A percentile compares a stretch with the other conserved stretches of the same genome.
Evolutionary conservation across 176 grass and related monocot genomes (phyloP).

Genomic region (Oryza longistaminata): DNA sequence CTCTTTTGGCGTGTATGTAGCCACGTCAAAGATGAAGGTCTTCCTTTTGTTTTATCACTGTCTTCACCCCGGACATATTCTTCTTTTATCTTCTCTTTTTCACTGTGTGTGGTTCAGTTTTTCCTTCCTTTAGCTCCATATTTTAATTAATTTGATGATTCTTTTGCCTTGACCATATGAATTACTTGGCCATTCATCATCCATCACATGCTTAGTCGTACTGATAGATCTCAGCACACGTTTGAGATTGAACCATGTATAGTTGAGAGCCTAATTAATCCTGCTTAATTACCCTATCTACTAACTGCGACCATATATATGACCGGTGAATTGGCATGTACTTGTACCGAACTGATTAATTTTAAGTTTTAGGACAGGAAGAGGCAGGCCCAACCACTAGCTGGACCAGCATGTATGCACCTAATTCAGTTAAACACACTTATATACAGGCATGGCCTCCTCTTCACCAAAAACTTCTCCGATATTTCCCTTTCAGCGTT

Average conservation of each 20-base stretch:
- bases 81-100: not conserved
- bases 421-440: slow-evolving; percentile 3
- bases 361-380: not conserved
- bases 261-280: not conserved
- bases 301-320: not conserved
- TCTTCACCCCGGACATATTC: slow-evolving; percentile 18
- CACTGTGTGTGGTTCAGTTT: not conserved
- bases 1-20: not conserved
- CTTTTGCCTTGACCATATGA: not conserved
- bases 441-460: not conserved
- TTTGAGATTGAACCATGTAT: not conserved
- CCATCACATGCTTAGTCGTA: not conserved
- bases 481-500: not conserved
- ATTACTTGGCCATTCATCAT: not conserved
- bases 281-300: not conserved
- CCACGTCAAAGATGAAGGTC: slow-evolving; percentile 1
- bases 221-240: not conserved
- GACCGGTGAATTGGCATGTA: not conserved
- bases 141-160: not conserved
- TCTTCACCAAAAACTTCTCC: not conserved
- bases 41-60: not conserved
- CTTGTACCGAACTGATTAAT: not conserved
- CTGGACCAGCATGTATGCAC: slow-evolving; percentile 24
- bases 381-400: slow-evolving; percentile 17
- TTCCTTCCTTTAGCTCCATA: not conserved